Evolutionary conservation across 169 alveolate genomes (phyloP), one percentile per base, ranked within the genome.

Genomic region (Pseudocohnilembus persalinus): DNA sequence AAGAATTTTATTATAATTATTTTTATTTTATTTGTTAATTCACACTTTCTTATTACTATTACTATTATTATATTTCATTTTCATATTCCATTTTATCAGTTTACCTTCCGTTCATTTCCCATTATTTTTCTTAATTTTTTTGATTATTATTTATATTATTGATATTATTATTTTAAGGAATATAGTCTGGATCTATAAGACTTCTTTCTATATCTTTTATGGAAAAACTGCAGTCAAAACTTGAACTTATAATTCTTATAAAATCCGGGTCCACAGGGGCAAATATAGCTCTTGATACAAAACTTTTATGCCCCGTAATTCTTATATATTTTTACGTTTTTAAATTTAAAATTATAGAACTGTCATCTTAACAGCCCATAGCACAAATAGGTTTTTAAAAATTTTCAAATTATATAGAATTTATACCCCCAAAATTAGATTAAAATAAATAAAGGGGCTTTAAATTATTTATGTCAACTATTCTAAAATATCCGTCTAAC

Each of bases 271-370:
- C 68, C 26, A 49, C 20, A 11, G 4, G 26, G 4, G 81, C 77
- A 34, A 83, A 81, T 64, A 81, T 74, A 73, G 88, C 90, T 79
- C 88, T 87, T 31, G 88, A 49, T 27, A 86, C 33, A 83, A 86
- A 86, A 87, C 81, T 80, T 73, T 29, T 28, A 11, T 76, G 29
- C 32, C 30, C 32, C 4, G 32, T 28, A 29, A 29, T 29, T 73
- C 32, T 73, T 24, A 73, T 24, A 73, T 73, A 73, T 15, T 73
- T 29, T 11, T 28, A 11, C 25, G 4, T 73, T 73, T 73, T 11
- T 24, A 73, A 11, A 29, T 73, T 73, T 24, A 73, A 73, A 29
- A 30, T 24, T 6, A 73, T 29, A 24, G 30, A 6, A 49, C 68
- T 49, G 20, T 49, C 68, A 49, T 49, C 68, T 20, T 49, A 20